Evolutionary conservation across 1,139 yeast species (phyloP), one percentile per base, ranked within the genome.

Genomic region (Magnusiomyces ingens): DNA sequence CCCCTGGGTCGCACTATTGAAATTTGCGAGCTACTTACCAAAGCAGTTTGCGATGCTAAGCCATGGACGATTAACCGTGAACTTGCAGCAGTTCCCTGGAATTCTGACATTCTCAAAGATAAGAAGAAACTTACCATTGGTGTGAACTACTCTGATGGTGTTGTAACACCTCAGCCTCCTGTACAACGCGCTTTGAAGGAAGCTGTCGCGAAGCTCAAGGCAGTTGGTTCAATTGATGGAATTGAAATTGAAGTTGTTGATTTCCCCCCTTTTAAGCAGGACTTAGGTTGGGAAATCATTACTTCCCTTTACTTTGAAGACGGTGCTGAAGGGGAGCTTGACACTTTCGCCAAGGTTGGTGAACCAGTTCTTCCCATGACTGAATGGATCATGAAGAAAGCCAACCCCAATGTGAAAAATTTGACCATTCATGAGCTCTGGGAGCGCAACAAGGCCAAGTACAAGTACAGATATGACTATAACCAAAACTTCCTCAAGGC

Each of bases 11-110:
- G 79, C 57, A 67, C 77, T 12, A 66, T 84, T 29, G 80, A 77
- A n/a, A 88, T 82, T 62, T 64, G 84, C 57, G 81, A 81, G 36
- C 72, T 75, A 44, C 76, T 82, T 67, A 76, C 81, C 75, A 75
- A 79, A 57, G 59, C 71, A 12, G 72, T 80, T 55, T 71, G 83
- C 47, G 74, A 77, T 53, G 70, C 74, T 35, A 69, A 79, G 60
- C 83, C 84, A 11, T 82, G 87, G 86, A 67, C 68, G 26, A 57
- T 66, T 10, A 87, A 82, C 62, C 78, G 79, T 11, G 73, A 73
- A 53, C 65, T 72, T 40, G 60, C 76, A n/a, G 74, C 76, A 35
- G 57, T 78, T 51, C 77, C 78, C 10, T 80, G 84, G 84, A 74
- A 73, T 58, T 58, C 67, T 64, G 36, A 74, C 70, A 11, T 66